A percentile compares a stretch with the other conserved stretches of the same genome.
Conservation (phyloP, 108 stramenopile species). For the Cyclotella sp. region DNA sequence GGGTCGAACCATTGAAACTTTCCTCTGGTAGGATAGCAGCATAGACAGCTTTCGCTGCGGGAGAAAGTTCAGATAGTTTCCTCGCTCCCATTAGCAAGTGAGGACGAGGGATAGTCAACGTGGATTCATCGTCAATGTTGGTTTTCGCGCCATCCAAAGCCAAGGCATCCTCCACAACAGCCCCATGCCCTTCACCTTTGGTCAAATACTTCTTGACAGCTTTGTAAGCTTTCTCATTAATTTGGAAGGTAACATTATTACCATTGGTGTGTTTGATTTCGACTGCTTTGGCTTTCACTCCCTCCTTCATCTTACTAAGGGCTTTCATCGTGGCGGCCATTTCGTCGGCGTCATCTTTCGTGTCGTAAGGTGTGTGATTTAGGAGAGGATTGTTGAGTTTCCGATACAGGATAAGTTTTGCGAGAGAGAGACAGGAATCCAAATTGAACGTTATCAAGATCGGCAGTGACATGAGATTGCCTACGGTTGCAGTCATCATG, state of each 20-base stretch:
- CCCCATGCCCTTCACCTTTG: conserved; percentile 59
- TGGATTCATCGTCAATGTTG: conserved; percentile 23
- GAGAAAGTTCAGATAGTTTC: conserved; percentile 56
- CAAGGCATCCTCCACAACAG: conserved; percentile 60
- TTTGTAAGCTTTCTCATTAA: conserved; percentile 73
- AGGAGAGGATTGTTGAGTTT: not conserved
- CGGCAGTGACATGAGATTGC: no score
- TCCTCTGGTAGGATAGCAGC: not conserved
- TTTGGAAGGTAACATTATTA: conserved; percentile 44
- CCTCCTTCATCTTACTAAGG: conserved; percentile 20
- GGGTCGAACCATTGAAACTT: conserved; percentile 31
- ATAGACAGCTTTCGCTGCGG: conserved; percentile 34
- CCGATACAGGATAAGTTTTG: not conserved
- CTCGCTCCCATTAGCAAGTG: conserved; percentile 75
- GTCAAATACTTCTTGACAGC: conserved; percentile 75
- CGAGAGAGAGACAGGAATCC: not conserved
- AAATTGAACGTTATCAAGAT: no score
- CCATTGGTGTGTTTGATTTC: conserved; percentile 16
- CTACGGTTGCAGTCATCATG: no score
- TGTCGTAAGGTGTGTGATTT: not conserved
- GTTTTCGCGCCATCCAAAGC: conserved; percentile 9
- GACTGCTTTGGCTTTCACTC: conserved; percentile 4
- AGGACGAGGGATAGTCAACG: conserved; percentile 57
- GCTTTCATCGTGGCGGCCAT: conserved; percentile 31
- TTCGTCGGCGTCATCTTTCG: conserved; percentile 14